Conservation (phyloP, 2,329 filamentous ascomycete species). For the Aureobasidium sp. region DNA sequence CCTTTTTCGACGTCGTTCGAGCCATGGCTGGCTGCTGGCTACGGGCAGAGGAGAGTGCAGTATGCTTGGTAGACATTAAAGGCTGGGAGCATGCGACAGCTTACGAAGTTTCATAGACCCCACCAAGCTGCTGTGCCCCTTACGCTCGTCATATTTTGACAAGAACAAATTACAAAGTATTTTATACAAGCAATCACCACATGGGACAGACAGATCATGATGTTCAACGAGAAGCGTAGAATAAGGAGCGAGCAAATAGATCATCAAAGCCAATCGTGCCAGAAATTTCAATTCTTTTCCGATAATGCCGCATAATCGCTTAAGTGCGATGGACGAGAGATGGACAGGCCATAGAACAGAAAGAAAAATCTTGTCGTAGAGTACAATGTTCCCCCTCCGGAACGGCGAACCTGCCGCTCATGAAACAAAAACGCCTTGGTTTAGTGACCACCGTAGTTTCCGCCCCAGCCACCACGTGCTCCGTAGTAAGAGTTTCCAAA, state of each 20-base stretch:
- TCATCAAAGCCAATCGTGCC: constrained; percentile 6
- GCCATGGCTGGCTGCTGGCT: constrained; percentile 7
- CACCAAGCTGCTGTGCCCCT: neutral
- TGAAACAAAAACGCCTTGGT: constrained; percentile 14
- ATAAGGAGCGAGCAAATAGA: neutral
- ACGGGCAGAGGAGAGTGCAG: neutral
- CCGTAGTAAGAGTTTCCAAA: constrained; percentile 30
- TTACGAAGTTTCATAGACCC: neutral
- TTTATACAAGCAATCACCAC: neutral
- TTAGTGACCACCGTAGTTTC: constrained; percentile 25
- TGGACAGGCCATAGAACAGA: constrained; percentile 14
- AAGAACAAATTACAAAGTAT: neutral
- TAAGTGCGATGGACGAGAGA: constrained; percentile 11
- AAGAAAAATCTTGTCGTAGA: constrained; percentile 14
- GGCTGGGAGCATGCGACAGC: neutral
- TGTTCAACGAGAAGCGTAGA: neutral
- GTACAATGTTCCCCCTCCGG: constrained; percentile 11
- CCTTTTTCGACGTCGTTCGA: constrained; percentile 4
- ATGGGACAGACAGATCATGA: neutral
- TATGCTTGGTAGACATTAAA: neutral
- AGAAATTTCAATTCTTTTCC: constrained; percentile 13
- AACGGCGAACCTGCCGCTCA: constrained; percentile 10
- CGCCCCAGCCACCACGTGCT: constrained; percentile 28
- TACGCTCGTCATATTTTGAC: neutral
- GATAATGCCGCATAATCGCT: constrained; percentile 13